Evolutionary conservation across 78 protist species (phyloP).

Genomic region (Dictyostelium firmibasis): DNA sequence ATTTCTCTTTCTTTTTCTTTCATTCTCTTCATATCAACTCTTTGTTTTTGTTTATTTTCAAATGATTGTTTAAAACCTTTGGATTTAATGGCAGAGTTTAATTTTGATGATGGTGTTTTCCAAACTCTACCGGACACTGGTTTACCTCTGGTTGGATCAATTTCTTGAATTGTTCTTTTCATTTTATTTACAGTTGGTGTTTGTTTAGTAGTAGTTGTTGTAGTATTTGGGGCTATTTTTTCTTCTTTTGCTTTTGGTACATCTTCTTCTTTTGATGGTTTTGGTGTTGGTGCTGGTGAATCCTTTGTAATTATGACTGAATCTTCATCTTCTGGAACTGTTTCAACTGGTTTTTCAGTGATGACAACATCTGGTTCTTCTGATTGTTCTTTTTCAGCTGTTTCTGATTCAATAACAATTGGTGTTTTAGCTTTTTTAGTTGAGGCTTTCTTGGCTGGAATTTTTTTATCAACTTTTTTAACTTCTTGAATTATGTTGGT

Average conservation of each 20-base stretch:
- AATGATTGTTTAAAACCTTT: constrained; percentile 25
- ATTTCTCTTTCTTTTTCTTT: constrained; percentile 43
- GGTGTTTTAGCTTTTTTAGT: not conserved
- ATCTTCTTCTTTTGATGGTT: not conserved
- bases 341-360: not conserved
- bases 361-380: not conserved
- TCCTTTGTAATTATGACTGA: not conserved
- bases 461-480: too few species aligned
- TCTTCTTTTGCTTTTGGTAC: constrained; percentile 21
- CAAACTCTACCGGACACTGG: constrained; percentile 79
- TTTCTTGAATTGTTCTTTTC: not conserved
- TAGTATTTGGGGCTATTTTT: not conserved
- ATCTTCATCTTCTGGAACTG: not conserved
- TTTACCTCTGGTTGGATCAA: constrained; percentile 32
- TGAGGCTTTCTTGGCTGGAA: too few species aligned
- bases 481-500: too few species aligned
- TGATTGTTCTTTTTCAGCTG: not conserved
- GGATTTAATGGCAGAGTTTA: not conserved
- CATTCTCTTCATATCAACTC: not conserved
- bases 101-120: constrained; percentile 37
- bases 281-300: not conserved
- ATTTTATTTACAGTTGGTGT: not conserved
- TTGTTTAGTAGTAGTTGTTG: not conserved
- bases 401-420: not conserved
- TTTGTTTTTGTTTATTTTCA: constrained; percentile 15